Conservation (phyloP, 768 basidiomycete genomes). For the Asterophora parasitica region DNA sequence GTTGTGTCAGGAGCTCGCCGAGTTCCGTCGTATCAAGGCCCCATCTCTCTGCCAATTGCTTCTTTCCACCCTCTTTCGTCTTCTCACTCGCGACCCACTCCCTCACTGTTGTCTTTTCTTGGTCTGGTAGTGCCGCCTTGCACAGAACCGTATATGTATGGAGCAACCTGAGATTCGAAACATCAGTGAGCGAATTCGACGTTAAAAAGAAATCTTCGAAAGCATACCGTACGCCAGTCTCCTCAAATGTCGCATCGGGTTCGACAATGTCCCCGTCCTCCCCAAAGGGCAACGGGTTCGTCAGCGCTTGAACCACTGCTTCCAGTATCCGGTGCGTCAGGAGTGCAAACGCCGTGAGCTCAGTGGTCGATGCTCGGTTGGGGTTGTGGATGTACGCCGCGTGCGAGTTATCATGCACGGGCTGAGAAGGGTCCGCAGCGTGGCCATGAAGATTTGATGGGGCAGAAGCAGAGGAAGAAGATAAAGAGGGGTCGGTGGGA, state of each 20-base stretch:
- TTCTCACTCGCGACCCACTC: not conserved
- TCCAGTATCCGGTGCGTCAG: constrained; percentile 40
- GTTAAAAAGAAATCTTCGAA: not conserved
- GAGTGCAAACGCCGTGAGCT: constrained; percentile 45
- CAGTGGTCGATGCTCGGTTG: constrained; percentile 45
- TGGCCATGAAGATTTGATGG: constrained; percentile 19
- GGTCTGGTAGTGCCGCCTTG: constrained; percentile 25
- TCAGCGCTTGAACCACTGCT: constrained; percentile 47
- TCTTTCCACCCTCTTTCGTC: not conserved
- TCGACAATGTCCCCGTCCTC: constrained; percentile 60
- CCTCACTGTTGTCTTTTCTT: constrained; percentile 20
- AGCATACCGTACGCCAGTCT: constrained; percentile 53
- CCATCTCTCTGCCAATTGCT: not conserved
- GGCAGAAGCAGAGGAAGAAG: constrained; percentile 17
- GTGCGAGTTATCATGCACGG: constrained; percentile 72
- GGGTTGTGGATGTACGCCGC: constrained; percentile 58
- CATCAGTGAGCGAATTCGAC: not conserved
- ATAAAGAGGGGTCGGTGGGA: constrained; percentile 31
- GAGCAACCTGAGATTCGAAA: constrained; percentile 34
- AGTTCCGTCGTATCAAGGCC: not conserved
- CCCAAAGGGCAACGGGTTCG: constrained; percentile 56
- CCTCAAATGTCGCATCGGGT: constrained; percentile 58
- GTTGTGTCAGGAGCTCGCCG: not conserved
- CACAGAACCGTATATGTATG: constrained; percentile 47
- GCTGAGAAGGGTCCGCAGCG: constrained; percentile 20